Percentiles rank a stretch among this genome's conserved stretches.
Evolutionary conservation across 331 rosid species (phyloP).

Genomic region (Dryas integrifolia): DNA sequence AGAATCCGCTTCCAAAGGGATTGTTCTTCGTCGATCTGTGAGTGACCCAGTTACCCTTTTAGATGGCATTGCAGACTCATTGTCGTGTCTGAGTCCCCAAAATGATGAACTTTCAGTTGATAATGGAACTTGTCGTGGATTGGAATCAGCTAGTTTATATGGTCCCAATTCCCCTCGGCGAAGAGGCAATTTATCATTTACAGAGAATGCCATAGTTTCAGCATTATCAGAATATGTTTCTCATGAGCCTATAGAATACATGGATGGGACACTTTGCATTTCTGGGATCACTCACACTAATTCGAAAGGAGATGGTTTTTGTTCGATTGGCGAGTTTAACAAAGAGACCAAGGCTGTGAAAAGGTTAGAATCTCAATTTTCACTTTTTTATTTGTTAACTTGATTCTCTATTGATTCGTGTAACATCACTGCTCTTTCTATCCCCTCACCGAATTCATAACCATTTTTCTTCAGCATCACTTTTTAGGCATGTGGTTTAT

Average conservation of each 20-base stretch:
- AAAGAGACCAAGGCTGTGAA: conserved; percentile 31
- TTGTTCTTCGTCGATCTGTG: conserved; percentile 33
- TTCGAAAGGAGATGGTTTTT: conserved; percentile 6
- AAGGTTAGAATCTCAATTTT: conserved; percentile 33
- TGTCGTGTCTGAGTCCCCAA: conserved; percentile 16
- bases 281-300: conserved; percentile 19
- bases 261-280: conserved; percentile 25
- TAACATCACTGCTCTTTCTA: not conserved
- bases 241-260: conserved; percentile 24
- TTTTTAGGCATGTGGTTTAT: not conserved
- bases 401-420: not conserved
- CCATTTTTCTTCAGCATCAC: not conserved
- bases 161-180: conserved; percentile 50
- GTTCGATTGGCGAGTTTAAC: conserved; percentile 23
- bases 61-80: conserved; percentile 31
- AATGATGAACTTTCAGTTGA: conserved; percentile 26
- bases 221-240: conserved; percentile 42
- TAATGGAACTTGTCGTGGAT: conserved; percentile 21
- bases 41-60: conserved; percentile 39
- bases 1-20: conserved; percentile 23
- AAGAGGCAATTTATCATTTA: conserved; percentile 32
- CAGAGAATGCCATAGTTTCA: conserved; percentile 37
- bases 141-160: conserved; percentile 35
- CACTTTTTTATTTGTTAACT: not conserved
- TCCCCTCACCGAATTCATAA: not conserved